phyloP scores from a whole-genome alignment of 306 rosid species.

The Lagenaria siceraria region DNA sequence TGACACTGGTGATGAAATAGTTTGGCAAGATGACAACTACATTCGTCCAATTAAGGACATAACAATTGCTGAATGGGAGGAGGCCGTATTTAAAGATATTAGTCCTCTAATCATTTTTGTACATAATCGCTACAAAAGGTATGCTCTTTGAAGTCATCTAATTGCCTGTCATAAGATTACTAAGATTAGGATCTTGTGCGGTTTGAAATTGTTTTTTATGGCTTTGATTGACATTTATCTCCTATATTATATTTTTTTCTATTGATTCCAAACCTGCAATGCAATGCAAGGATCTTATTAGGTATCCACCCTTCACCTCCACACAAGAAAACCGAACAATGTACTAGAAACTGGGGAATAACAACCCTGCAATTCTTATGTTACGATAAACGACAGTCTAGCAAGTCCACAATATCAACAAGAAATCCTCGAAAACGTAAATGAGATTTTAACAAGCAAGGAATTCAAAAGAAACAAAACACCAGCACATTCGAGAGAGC shows the following conservation, averaged over 20 bases:
- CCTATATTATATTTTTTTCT: neutral
- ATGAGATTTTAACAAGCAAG: too few relatives aligned
- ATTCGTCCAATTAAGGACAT: constrained; percentile 76
- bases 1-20: constrained; percentile 30
- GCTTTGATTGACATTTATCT: neutral
- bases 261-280: neutral
- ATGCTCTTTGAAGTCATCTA: neutral
- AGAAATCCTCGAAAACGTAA: too few relatives aligned
- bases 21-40: constrained; percentile 89
- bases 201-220: neutral
- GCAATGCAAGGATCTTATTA: neutral
- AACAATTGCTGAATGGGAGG: constrained; percentile 60
- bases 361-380: too few relatives aligned
- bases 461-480: too few relatives aligned
- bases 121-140: constrained; percentile 89
- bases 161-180: neutral
- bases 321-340: too few relatives aligned
- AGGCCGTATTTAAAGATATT: constrained; percentile 74
- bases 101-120: constrained; percentile 73
- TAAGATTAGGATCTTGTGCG: neutral
- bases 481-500: too few relatives aligned
- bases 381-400: too few relatives aligned
- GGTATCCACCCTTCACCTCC: too few relatives aligned
- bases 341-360: too few relatives aligned
- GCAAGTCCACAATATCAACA: too few relatives aligned